A percentile compares a stretch with the other conserved stretches of the same genome.
Conservation (phyloP, 208 protist genomes). For the Acanthamoeba quina region DNA sequence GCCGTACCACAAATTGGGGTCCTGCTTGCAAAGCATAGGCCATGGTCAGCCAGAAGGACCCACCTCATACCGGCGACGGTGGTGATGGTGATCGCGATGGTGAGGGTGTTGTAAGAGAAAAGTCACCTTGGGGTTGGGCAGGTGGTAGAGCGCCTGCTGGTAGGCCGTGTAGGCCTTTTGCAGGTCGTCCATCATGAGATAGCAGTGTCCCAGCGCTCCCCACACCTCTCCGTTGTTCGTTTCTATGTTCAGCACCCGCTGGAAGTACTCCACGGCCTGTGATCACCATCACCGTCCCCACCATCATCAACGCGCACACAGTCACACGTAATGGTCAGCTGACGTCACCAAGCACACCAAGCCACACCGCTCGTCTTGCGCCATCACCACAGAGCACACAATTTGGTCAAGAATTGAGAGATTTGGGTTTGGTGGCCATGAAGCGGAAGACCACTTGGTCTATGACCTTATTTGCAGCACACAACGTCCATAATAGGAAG, state of each 20-base stretch:
- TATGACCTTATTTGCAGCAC: background rate
- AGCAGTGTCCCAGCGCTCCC: slow-evolving; percentile 85
- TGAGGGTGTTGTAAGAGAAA: background rate
- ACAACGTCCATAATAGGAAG: background rate
- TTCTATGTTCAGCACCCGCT: slow-evolving; percentile 79
- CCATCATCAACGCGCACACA: too few species aligned
- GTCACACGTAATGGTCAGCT: too few species aligned
- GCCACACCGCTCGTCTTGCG: too few species aligned
- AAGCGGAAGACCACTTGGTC: background rate
- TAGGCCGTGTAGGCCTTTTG: slow-evolving; percentile 88
- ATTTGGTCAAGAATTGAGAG: background rate
- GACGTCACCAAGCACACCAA: too few species aligned
- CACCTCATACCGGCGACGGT: background rate
- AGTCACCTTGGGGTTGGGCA: slow-evolving; percentile 85
- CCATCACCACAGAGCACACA: background rate
- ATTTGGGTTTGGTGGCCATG: slow-evolving; percentile 1
- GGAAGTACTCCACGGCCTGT: slow-evolving; percentile 85
- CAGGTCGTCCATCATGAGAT: slow-evolving; percentile 89
- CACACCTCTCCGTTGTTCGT: slow-evolving; percentile 85
- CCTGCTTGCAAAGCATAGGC: slow-evolving; percentile 70
- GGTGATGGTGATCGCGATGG: background rate
- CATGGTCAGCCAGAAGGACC: background rate
- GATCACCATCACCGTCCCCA: background rate
- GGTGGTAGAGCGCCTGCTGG: slow-evolving; percentile 88
- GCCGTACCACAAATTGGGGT: slow-evolving; percentile 91